A percentile compares a stretch with the other conserved stretches of the same genome.
phyloP scores from a whole-genome alignment of 2,329 filamentous ascomycete species.

The Aspergillus quadrilineatus region DNA sequence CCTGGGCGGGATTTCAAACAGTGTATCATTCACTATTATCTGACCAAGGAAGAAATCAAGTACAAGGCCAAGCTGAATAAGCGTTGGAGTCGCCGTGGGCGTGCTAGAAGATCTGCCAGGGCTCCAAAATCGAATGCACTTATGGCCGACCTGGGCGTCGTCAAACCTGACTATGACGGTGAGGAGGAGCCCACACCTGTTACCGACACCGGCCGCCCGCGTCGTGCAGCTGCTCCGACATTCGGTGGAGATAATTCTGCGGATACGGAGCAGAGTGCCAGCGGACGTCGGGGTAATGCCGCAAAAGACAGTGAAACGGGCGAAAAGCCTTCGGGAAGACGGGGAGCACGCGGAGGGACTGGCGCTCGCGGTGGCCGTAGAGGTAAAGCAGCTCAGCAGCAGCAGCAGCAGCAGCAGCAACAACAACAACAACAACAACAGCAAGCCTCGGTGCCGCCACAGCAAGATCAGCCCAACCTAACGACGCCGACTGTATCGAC shows the following conservation, averaged over 20 bases:
- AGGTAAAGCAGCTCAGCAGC: slow-evolving; percentile 34
- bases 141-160: slow-evolving; percentile 47
- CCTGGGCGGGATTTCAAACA: slow-evolving; percentile 49
- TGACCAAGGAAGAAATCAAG: slow-evolving; percentile 51
- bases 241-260: slow-evolving; percentile 47
- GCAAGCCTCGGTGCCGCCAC: slow-evolving; percentile 13
- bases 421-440: slow-evolving; percentile 17
- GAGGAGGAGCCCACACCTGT: slow-evolving; percentile 47
- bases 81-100: slow-evolving; percentile 44
- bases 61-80: slow-evolving; percentile 52
- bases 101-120: slow-evolving; percentile 38
- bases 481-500: slow-evolving; percentile 22
- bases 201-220: slow-evolving; percentile 51
- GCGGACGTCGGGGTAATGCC: slow-evolving; percentile 35
- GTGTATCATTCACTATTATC: slow-evolving; percentile 53
- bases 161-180: slow-evolving; percentile 45
- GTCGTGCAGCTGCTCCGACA: slow-evolving; percentile 51
- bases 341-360: slow-evolving; percentile 34
- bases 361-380: slow-evolving; percentile 37
- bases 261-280: slow-evolving; percentile 29
- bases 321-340: slow-evolving; percentile 36
- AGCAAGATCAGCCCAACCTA: slow-evolving; percentile 19
- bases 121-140: slow-evolving; percentile 48
- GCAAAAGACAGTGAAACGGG: slow-evolving; percentile 36
- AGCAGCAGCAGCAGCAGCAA: slow-evolving; percentile 20